phyloP scores from a whole-genome alignment of 257 asterid species.

The Capsicum baccatum region DNA sequence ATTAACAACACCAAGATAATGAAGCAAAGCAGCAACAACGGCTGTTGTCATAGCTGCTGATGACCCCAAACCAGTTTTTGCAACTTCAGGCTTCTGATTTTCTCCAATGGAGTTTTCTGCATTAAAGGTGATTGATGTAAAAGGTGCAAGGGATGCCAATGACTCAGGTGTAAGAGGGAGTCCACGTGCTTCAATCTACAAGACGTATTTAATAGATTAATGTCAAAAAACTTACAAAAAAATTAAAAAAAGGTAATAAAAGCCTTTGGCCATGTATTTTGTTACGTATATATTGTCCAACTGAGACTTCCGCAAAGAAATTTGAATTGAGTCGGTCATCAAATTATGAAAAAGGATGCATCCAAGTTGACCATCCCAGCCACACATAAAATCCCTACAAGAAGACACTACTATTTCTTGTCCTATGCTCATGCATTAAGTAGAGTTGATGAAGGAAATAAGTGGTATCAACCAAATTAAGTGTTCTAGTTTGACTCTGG shows the following conservation, averaged over 20 bases:
- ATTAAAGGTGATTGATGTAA: constrained; percentile 82
- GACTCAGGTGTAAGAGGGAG: constrained; percentile 89
- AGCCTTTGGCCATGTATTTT: background rate
- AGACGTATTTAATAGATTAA: constrained; percentile 29
- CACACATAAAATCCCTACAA: background rate
- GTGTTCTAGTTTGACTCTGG: background rate
- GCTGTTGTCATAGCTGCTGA: constrained; percentile 99
- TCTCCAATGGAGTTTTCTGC: constrained; percentile 72
- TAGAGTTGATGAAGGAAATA: background rate
- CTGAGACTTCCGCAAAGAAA: background rate
- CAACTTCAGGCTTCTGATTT: constrained; percentile 91
- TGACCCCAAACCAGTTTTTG: constrained; percentile 99
- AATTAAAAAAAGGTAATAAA: background rate
- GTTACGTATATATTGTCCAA: background rate
- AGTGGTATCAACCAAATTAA: background rate
- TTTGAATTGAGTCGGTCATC: background rate
- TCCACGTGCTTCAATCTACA: constrained; percentile 90
- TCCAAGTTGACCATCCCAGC: background rate
- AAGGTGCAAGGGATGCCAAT: constrained; percentile 88
- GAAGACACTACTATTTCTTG: constrained; percentile 3
- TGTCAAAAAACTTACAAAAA: background rate
- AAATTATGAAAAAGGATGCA: background rate
- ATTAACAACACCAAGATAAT: constrained; percentile 80
- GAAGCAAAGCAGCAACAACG: constrained; percentile 91
- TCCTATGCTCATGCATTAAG: background rate